Evolutionary conservation across 208 protist species (phyloP).

Genomic region (Sergeia podlipaevii): DNA sequence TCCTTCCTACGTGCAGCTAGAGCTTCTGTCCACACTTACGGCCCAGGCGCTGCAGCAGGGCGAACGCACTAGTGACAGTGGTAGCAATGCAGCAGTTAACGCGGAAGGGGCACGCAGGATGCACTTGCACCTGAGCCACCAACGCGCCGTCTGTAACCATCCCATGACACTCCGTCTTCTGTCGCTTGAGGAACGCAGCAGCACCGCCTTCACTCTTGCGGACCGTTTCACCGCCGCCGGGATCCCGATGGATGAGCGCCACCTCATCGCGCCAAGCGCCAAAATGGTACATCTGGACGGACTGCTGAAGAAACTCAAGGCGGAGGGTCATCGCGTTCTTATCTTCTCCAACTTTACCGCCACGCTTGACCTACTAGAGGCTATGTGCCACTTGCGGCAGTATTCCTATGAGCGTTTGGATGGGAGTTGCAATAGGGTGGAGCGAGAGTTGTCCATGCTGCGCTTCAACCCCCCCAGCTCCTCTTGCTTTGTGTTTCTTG

Average conservation of each 20-base stretch:
- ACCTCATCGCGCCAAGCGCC: slow-evolving; percentile 69
- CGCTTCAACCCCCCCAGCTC: slow-evolving; percentile 89
- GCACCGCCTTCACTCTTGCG: slow-evolving; percentile 17
- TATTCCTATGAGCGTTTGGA: slow-evolving; percentile 85
- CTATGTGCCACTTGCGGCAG: slow-evolving; percentile 55
- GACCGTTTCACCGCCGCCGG: slow-evolving; percentile 46
- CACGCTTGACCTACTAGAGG: slow-evolving; percentile 86
- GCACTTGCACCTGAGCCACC: slow-evolving; percentile 63
- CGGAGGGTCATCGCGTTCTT: slow-evolving; percentile 76
- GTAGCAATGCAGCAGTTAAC: too few relatives aligned
- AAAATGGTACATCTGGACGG: slow-evolving; percentile 95
- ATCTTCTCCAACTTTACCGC: slow-evolving; percentile 92
- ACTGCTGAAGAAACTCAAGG: slow-evolving; percentile 79
- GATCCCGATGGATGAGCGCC: slow-evolving; percentile 50
- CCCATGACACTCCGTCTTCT: slow-evolving; percentile 74
- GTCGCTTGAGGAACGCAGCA: slow-evolving; percentile 26
- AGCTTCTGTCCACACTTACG: slow-evolving; percentile 60
- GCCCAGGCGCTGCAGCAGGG: slow-evolving; percentile 55
- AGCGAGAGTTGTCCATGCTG: slow-evolving; percentile 92
- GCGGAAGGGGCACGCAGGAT: slow-evolving; percentile 19
- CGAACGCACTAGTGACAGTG: neutral
- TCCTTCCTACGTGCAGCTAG: slow-evolving; percentile 75
- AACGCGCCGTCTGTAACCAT: slow-evolving; percentile 85
- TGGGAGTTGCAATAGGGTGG: slow-evolving; percentile 72
- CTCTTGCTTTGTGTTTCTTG: slow-evolving; percentile 94